Evolutionary conservation across 2,329 filamentous ascomycete species (phyloP), one percentile per base, ranked within the genome.

Genomic region (Chrysoporthe deuterocubensis): DNA sequence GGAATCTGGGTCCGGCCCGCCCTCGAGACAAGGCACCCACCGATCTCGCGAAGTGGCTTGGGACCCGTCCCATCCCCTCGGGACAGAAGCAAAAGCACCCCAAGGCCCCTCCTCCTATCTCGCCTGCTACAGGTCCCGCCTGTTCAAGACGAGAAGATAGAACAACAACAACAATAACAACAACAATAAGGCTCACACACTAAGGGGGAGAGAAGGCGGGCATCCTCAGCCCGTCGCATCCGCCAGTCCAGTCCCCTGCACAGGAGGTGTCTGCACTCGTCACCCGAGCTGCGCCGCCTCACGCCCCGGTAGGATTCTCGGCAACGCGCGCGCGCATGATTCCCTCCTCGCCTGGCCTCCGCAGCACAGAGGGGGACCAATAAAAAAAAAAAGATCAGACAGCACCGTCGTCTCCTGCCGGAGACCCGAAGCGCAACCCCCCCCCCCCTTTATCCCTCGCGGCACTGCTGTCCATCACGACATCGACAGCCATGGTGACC

Each of bases 1-100:
- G 57, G 57, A 43, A 26, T 60, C 57, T 60, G 57, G 57, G 37
- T 60, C 57, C 57, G 57, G 57, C 57, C 57, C 57, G 57, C 34
- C 42, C 57, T 60, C 37, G 37, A 60, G 57, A 60, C 57, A 43
- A 60, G 57, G n/a, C 57, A 40, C 40, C 26, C 57, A 60, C 57
- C 57, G 42, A 60, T 43, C 57, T 60, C 37, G 37, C 44, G 37
- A 26, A 21, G 56, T 37, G 56, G 56, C 57, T 43, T 43, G 57
- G 37, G 37, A 26, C 37, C 57, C 57, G 57, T 44, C 42, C 57
- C 57, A 60, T 44, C 44, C 57, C 40, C 57, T 43, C 57, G 57
- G 57, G 57, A 60, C 57, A 43, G 44, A 40, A 43, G 26, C 26
- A 26, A 21, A 44, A 21, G 57, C 57, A 43, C 37, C 4, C 37